These are phyloP conservation scores for Claviceps cyperi DNA, from an alignment of 2,329 filamentous ascomycete genomes.

Conservation along the genomic window DNA sequence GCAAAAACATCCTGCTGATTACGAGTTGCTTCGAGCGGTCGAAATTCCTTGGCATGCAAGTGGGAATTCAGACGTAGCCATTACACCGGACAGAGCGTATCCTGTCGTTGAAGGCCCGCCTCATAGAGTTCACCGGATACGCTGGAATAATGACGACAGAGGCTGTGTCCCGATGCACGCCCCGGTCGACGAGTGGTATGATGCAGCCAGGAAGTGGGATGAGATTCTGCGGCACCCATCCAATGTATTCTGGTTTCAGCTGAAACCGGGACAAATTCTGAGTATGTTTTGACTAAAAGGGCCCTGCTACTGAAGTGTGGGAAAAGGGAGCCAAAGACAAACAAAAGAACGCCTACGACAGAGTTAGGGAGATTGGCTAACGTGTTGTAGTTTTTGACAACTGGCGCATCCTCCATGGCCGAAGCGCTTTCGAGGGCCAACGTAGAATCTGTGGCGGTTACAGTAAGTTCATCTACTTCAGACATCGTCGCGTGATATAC, in stretches of 20 bases:
- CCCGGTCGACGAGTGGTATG: constrained; percentile 55
- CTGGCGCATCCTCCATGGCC: constrained; percentile 83
- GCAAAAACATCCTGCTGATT: constrained; percentile 38
- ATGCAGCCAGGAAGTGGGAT: constrained; percentile 62
- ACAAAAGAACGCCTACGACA: background rate
- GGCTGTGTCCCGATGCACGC: constrained; percentile 47
- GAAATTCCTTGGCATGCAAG: constrained; percentile 70
- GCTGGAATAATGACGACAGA: constrained; percentile 91
- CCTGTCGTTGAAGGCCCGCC: constrained; percentile 56
- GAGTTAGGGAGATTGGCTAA: background rate
- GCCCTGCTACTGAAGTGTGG: too few relatives aligned
- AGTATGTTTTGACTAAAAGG: constrained; percentile 34
- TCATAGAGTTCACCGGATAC: constrained; percentile 39
- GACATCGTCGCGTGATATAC: background rate
- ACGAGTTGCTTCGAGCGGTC: constrained; percentile 38
- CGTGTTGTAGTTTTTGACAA: constrained; percentile 68
- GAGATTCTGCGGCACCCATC: constrained; percentile 48
- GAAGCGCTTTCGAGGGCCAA: constrained; percentile 68
- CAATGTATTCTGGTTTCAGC: constrained; percentile 65
- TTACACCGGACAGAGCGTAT: constrained; percentile 54
- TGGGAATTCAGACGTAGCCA: constrained; percentile 71
- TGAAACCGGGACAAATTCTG: constrained; percentile 63
- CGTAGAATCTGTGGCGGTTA: constrained; percentile 86
- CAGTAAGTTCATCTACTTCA: constrained; percentile 38
- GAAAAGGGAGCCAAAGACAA: too few relatives aligned